Conservation (phyloP, 108 stramenopile genomes). For the Cyclotella baltica region DNA sequence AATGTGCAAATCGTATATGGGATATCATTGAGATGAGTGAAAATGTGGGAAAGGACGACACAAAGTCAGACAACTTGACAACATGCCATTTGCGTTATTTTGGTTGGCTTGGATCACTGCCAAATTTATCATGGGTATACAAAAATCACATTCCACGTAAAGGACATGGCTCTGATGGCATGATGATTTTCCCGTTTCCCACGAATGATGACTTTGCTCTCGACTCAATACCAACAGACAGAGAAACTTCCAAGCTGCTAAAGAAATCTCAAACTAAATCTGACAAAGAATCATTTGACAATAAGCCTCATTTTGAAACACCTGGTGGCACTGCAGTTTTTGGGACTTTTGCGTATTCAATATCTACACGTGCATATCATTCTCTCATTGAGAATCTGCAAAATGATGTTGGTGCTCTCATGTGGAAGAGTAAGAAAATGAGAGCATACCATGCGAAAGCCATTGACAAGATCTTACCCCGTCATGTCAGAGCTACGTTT, state of each 20-base stretch:
- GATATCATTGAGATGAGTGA: slow-evolving; percentile 55
- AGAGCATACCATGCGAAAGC: slow-evolving; percentile 81
- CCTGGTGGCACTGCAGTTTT: slow-evolving; percentile 87
- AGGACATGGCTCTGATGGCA: slow-evolving; percentile 18
- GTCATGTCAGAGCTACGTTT: slow-evolving; percentile 50
- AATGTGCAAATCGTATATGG: slow-evolving; percentile 72
- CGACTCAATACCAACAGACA: slow-evolving; percentile 26
- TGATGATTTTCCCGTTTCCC: slow-evolving; percentile 68
- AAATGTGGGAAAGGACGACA: slow-evolving; percentile 8
- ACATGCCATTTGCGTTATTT: slow-evolving; percentile 80
- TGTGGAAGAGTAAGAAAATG: slow-evolving; percentile 89
- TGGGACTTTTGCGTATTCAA: slow-evolving; percentile 86
- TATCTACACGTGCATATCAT: slow-evolving; percentile 67
- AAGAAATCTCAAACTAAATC: background rate
- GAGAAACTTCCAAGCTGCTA: background rate
- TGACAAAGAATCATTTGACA: slow-evolving; percentile 11
- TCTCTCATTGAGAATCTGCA: slow-evolving; percentile 62
- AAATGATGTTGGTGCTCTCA: slow-evolving; percentile 80
- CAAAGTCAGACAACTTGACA: background rate
- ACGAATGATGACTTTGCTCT: slow-evolving; percentile 62
- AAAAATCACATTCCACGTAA: slow-evolving; percentile 62
- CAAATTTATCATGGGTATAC: slow-evolving; percentile 81
- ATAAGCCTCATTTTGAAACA: slow-evolving; percentile 41
- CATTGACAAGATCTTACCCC: slow-evolving; percentile 87
- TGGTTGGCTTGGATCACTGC: slow-evolving; percentile 83